phyloP scores from a whole-genome alignment of 192 early-diverging fungal genomes.

The Lunasporangiospora selenospora region DNA sequence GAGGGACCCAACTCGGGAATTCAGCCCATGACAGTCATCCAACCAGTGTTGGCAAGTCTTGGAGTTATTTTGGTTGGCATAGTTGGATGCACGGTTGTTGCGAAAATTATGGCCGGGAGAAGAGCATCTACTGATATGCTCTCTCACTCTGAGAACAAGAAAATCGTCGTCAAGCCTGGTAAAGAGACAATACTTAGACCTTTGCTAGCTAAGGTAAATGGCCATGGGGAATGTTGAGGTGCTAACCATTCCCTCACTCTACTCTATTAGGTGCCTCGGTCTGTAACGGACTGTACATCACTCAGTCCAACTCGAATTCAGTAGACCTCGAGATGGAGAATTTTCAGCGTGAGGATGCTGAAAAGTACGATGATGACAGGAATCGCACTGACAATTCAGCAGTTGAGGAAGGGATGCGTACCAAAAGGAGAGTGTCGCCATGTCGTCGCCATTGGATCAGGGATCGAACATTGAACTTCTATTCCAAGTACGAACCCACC shows the following conservation, averaged over 20 bases:
- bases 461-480: background rate
- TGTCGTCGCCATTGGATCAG: background rate
- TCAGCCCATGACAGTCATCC: conserved; percentile 29
- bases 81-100: conserved; percentile 8
- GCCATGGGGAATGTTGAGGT: background rate
- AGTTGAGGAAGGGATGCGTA: background rate
- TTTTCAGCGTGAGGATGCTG: no score
- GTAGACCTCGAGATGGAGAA: background rate
- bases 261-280: no score
- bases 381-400: background rate
- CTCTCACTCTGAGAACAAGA: background rate
- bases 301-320: no score
- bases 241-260: no score
- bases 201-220: background rate
- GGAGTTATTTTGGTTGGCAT: conserved; percentile 24
- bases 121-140: background rate
- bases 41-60: conserved; percentile 31
- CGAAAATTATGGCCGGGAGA: conserved; percentile 2
- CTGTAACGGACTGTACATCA: no score
- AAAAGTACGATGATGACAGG: no score
- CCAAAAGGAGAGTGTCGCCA: background rate
- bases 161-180: background rate
- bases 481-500: background rate
- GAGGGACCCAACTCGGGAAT: background rate
- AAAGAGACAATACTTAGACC: background rate